Evolutionary conservation across 495 filamentous ascomycete genomes (phyloP), one percentile per base, ranked within the genome.

Genomic region (Astrothelium subdiscretum): DNA sequence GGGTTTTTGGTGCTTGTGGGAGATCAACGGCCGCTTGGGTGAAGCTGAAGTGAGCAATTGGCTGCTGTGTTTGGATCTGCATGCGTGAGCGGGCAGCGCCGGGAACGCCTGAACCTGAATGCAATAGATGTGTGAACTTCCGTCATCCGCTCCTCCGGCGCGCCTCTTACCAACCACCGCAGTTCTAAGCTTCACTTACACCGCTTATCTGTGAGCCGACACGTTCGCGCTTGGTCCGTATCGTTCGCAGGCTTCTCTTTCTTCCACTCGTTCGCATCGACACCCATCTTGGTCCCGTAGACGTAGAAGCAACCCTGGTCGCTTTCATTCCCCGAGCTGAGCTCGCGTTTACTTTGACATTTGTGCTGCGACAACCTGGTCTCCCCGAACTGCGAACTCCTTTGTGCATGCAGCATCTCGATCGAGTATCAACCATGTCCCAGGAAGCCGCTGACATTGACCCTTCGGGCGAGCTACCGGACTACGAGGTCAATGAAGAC

Each of bases 401-500:
- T n/a, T n/a, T n/a, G n/a, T n/a, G n/a, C n/a, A n/a, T n/a, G n/a
- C n/a, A n/a, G n/a, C n/a, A 54, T 54, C 20, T 11, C 48, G 5
- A 27, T 20, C 24, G 8, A 54, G 5, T 8, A n/a, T 12, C 22
- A 20, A 15, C 48, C 24, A 54, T 54, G 48, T 26, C 48, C 24
- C 24, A 11, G 26, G 22, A 11, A 27, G 24, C n/a, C 20, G 24
- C 48, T 8, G 5, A 29, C 20, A 1, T 26, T 15, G 48, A 54
- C 29, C 20, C 48, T n/a, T 20, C 26, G 20, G 20, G 48, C 48
- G 48, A 54, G 48, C 24, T 54, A 26, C 48, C 48, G 20, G 48
- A 54, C 24, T 54, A 54, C 24, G 5, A 54, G 15, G 12, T 20
- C 24, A 15, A 54, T 24, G 8, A 54, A 32, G 66, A 70, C 63